Evolutionary conservation across 306 rosid species (phyloP).

Genomic region (Vachellia pachyceras): DNA sequence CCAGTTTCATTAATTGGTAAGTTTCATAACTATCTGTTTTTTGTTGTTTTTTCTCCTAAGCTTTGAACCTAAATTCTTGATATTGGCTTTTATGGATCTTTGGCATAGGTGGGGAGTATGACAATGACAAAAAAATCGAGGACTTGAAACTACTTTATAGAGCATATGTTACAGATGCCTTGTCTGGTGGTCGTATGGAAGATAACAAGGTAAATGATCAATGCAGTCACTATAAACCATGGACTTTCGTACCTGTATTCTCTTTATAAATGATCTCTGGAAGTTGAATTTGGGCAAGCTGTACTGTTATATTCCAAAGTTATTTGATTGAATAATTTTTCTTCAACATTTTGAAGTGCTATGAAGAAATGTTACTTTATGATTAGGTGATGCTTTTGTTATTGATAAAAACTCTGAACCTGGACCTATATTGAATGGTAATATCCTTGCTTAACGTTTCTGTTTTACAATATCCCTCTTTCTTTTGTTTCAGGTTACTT

Average conservation of each 20-base stretch:
- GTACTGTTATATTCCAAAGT: not conserved
- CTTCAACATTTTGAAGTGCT: not conserved
- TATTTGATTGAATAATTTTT: constrained; percentile 23
- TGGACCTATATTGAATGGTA: not conserved
- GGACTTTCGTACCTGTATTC: constrained; percentile 12
- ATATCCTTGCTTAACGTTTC: not conserved
- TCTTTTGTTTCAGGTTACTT: constrained; percentile 60
- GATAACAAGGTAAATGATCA: constrained; percentile 47
- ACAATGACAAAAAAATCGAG: constrained; percentile 72
- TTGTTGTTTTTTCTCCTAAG: not conserved
- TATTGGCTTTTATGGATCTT: constrained; percentile 36
- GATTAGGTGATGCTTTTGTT: constrained; percentile 5
- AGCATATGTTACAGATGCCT: constrained; percentile 54
- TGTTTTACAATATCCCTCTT: constrained; percentile 21
- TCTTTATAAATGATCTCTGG: constrained; percentile 45
- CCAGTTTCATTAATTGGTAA: constrained; percentile 82
- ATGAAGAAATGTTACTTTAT: not conserved
- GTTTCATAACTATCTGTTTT: constrained; percentile 24
- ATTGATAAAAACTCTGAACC: constrained; percentile 17
- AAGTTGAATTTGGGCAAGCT: constrained; percentile 29
- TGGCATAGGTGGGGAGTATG: constrained; percentile 82
- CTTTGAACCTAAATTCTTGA: constrained; percentile 27
- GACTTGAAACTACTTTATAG: constrained; percentile 88
- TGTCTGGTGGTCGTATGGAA: constrained; percentile 58
- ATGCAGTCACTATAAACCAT: constrained; percentile 7